Evolutionary conservation across 345 rosid genomes (phyloP).

Genomic region (Citrus unshiu): DNA sequence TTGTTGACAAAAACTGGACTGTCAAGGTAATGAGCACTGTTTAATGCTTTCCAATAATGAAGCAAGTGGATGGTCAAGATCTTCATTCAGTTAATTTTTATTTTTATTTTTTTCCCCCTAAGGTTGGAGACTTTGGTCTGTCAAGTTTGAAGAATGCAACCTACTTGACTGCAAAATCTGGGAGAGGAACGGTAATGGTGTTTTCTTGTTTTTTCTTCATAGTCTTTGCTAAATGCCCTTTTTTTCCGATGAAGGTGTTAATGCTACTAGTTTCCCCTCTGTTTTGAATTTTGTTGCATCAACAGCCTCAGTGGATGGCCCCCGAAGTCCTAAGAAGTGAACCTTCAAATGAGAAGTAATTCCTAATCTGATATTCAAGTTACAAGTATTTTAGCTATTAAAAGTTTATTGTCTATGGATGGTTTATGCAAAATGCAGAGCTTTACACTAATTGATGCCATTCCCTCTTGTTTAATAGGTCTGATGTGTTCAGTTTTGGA

Average conservation of each 20-base stretch:
- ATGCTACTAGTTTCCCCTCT: not conserved
- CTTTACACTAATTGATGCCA: not conserved
- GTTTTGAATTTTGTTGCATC: not conserved
- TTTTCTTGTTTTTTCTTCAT: not conserved
- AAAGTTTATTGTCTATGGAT: not conserved
- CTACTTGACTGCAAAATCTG: slow-evolving; percentile 66
- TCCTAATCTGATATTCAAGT: slow-evolving; percentile 4
- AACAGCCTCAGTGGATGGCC: slow-evolving; percentile 98
- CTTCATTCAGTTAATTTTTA: slow-evolving; percentile 1
- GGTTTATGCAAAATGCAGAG: not conserved
- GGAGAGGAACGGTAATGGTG: slow-evolving; percentile 74
- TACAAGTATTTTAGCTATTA: not conserved
- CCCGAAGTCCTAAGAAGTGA: slow-evolving; percentile 91
- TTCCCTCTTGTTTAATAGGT: slow-evolving; percentile 39
- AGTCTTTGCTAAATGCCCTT: not conserved
- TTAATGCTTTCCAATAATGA: not conserved
- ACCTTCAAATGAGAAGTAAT: slow-evolving; percentile 86
- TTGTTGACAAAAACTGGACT: slow-evolving; percentile 84
- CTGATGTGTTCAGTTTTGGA: slow-evolving; percentile 86
- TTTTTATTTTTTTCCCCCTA: not conserved
- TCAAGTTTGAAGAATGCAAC: slow-evolving; percentile 84
- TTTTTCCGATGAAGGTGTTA: not conserved
- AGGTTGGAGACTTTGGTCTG: slow-evolving; percentile 97
- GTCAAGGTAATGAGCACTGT: slow-evolving; percentile 55
- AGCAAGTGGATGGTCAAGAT: not conserved